Conservation (phyloP, 164 flowering plant genomes). For the Berberis thunbergii region DNA sequence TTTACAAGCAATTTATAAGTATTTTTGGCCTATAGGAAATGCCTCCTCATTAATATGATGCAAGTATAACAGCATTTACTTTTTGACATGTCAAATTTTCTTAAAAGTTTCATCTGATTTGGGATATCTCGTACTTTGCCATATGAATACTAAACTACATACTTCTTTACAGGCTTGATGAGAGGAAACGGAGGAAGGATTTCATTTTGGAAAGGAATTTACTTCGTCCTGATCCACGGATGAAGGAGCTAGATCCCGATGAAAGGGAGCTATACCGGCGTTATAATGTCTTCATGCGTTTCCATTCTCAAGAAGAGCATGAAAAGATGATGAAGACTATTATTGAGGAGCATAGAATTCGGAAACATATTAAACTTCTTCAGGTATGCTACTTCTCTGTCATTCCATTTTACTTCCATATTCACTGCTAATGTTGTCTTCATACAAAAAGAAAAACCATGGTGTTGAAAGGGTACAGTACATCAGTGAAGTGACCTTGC, state of each 20-base stretch:
- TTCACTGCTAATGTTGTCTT: background rate
- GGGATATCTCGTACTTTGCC: no score
- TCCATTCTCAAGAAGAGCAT: conserved; percentile 74
- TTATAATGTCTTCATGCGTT: conserved; percentile 79
- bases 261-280: conserved; percentile 62
- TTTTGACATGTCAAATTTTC: no score
- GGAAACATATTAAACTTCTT: conserved; percentile 69
- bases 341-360: conserved; percentile 60
- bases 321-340: conserved; percentile 50
- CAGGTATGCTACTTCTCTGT: conserved; percentile 37
- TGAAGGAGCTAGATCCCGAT: conserved; percentile 56
- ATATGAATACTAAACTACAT: background rate
- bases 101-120: no score
- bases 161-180: conserved; percentile 69
- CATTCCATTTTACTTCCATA: background rate
- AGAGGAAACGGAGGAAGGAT: conserved; percentile 89
- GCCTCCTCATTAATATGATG: no score
- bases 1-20: no score
- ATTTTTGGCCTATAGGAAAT: no score
- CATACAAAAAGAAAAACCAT: background rate
- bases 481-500: background rate
- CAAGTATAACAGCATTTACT: no score
- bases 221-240: conserved; percentile 64
- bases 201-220: conserved; percentile 80
- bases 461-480: background rate